phyloP scores from a whole-genome alignment of 2,329 filamentous ascomycete genomes.

The Xylariaceae sp. region DNA sequence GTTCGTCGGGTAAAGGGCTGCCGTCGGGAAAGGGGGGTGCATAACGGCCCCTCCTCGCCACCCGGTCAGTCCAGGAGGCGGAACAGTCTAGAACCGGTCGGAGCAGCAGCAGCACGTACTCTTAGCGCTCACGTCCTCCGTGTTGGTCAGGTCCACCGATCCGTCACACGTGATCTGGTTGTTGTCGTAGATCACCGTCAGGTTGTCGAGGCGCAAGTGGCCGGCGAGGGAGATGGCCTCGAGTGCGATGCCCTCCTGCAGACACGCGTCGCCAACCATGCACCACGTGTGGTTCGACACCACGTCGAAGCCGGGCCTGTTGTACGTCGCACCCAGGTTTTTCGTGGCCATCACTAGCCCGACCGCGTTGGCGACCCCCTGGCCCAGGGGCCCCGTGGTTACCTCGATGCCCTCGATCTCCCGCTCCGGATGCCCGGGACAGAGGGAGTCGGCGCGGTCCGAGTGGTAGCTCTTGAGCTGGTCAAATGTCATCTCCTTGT shows the following conservation, averaged over 20 bases:
- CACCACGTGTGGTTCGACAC: conserved; percentile 45
- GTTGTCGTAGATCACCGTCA: conserved; percentile 1
- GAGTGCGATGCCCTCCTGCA: conserved; percentile 39
- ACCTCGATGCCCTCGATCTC: conserved; percentile 48
- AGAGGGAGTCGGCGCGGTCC: conserved; percentile 30
- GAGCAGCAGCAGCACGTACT: too few species aligned
- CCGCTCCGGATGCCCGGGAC: conserved; percentile 47
- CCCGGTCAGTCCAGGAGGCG: too few species aligned
- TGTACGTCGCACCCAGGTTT: conserved; percentile 42
- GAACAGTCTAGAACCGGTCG: too few species aligned
- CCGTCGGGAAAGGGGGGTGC: too few species aligned
- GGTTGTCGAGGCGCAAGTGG: not conserved
- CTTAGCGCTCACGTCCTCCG: conserved; percentile 1
- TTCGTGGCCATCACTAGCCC: conserved; percentile 32
- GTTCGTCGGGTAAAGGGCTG: too few species aligned
- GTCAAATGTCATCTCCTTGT: conserved; percentile 42
- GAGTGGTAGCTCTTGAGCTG: conserved; percentile 45
- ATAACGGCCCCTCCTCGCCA: too few species aligned
- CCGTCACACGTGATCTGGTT: conserved; percentile 1
- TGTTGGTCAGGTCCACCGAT: not conserved
- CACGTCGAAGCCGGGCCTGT: conserved; percentile 37
- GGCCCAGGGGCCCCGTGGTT: conserved; percentile 44
- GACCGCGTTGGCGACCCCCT: conserved; percentile 1
- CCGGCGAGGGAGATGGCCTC: conserved; percentile 43
- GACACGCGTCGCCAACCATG: conserved; percentile 46